These are phyloP conservation scores for Ceratocystis colombiana DNA, from an alignment of 2,329 filamentous ascomycete genomes.

Conservation along the genomic window DNA sequence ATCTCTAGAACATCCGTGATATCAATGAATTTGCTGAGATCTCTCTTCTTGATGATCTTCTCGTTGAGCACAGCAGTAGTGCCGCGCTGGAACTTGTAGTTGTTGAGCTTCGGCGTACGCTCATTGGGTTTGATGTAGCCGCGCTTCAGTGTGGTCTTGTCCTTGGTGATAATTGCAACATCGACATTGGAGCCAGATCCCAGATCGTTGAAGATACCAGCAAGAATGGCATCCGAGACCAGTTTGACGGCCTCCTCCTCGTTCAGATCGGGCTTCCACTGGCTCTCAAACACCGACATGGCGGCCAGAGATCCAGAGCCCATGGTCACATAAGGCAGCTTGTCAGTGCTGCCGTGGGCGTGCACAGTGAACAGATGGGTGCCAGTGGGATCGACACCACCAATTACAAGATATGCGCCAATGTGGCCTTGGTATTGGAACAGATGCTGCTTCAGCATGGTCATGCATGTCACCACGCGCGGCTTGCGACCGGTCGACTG, in stretches of 20 bases:
- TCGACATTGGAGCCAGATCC: constrained; percentile 97
- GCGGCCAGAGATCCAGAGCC: constrained; percentile 89
- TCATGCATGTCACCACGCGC: constrained; percentile 98
- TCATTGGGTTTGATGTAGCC: constrained; percentile 92
- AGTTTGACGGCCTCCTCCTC: constrained; percentile 74
- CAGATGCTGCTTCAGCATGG: constrained; percentile 96
- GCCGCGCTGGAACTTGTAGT: constrained; percentile 80
- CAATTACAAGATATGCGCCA: constrained; percentile 93
- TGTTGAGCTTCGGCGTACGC: constrained; percentile 80
- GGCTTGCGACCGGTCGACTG: constrained; percentile 94
- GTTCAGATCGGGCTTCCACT: constrained; percentile 73
- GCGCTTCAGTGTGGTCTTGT: constrained; percentile 87
- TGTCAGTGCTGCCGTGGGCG: constrained; percentile 95
- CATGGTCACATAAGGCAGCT: constrained; percentile 99
- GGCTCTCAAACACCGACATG: constrained; percentile 96
- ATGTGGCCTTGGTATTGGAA: constrained; percentile 98
- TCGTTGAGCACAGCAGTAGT: constrained; percentile 96
- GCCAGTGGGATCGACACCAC: constrained; percentile 91
- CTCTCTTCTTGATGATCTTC: constrained; percentile 88
- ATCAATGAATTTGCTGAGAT: constrained; percentile 87
- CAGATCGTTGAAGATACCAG: constrained; percentile 97
- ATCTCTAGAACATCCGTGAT: constrained; percentile 73
- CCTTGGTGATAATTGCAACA: constrained; percentile 85
- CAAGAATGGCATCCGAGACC: constrained; percentile 76
- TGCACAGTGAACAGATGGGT: constrained; percentile 95